Percentiles rank a stretch among this genome's conserved stretches.
phyloP scores from a whole-genome alignment of 108 stramenopile species.

The Bacterosira constricta region DNA sequence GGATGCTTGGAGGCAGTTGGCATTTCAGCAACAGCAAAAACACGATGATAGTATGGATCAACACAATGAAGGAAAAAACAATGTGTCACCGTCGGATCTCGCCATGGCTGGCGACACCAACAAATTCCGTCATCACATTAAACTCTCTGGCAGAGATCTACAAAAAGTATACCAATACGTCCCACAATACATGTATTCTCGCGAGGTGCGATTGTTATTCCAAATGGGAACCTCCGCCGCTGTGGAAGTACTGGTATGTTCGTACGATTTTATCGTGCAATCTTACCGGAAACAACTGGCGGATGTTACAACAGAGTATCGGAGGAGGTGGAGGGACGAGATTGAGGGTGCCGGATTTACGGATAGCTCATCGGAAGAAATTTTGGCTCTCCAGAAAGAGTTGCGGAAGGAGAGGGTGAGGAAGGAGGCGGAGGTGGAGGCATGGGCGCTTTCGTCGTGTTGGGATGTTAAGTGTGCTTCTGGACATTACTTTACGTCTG shows the following conservation, averaged over 20 bases:
- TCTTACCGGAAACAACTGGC: constrained; percentile 45
- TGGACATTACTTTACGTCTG: constrained; percentile 43
- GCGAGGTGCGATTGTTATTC: constrained; percentile 67
- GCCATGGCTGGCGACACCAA: constrained; percentile 65
- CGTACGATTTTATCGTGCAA: constrained; percentile 55
- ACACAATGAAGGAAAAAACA: constrained; percentile 8
- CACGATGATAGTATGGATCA: constrained; percentile 9
- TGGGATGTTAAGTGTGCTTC: constrained; percentile 77
- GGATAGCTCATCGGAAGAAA: constrained; percentile 18
- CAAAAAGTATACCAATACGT: constrained; percentile 55
- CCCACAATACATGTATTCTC: constrained; percentile 69
- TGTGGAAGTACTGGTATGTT: constrained; percentile 59
- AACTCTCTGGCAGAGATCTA: constrained; percentile 48
- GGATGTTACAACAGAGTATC: constrained; percentile 24
- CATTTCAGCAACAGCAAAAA: not conserved
- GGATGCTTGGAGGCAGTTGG: constrained; percentile 39
- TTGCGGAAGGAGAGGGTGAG: constrained; percentile 27
- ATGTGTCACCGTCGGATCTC: constrained; percentile 20
- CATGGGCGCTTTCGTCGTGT: constrained; percentile 71
- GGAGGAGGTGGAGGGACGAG: constrained; percentile 27
- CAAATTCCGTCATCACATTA: constrained; percentile 62
- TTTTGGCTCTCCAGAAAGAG: constrained; percentile 9
- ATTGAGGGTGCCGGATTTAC: constrained; percentile 23
- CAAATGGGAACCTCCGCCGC: constrained; percentile 52
- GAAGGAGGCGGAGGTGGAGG: constrained; percentile 51